These are phyloP conservation scores for Murraya paniculata DNA, from an alignment of 345 rosid genomes.

Conservation along the genomic window DNA sequence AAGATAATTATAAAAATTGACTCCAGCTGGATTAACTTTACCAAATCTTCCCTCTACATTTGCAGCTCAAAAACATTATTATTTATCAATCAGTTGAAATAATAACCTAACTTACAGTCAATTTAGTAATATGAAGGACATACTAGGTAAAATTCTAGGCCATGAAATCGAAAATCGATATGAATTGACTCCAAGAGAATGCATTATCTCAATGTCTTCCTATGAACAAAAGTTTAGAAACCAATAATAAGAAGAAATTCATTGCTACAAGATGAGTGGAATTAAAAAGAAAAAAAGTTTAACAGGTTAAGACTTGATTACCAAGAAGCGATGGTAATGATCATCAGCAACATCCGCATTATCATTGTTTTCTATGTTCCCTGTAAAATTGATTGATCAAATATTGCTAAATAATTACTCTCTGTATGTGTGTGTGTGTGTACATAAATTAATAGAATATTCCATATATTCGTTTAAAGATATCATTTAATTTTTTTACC, in stretches of 20 bases:
- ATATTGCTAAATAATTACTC: not conserved
- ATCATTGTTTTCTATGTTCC: constrained; percentile 12
- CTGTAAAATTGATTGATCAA: constrained; percentile 9
- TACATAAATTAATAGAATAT: no score
- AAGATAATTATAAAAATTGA: constrained; percentile 34
- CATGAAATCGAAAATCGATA: constrained; percentile 46
- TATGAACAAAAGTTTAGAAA: constrained; percentile 4
- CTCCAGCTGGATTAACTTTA: constrained; percentile 34
- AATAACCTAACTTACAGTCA: not conserved
- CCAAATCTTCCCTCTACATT: constrained; percentile 40
- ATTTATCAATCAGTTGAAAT: not conserved
- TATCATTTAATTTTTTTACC: constrained; percentile 16
- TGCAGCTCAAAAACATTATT: constrained; percentile 4
- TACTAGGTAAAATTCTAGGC: constrained; percentile 42
- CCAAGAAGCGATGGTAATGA: constrained; percentile 31
- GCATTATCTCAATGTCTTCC: constrained; percentile 36
- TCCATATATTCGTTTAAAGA: not conserved
- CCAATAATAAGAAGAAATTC: not conserved
- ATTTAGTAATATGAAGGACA: not conserved
- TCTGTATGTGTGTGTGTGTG: no score
- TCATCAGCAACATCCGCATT: constrained; percentile 32
- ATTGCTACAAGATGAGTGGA: not conserved
- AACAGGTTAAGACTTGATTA: not conserved
- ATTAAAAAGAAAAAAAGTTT: not conserved
- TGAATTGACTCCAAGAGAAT: constrained; percentile 37